A percentile compares a stretch with the other conserved stretches of the same genome.
These are phyloP conservation scores for Pythium myriotylum DNA, from an alignment of 352 stramenopile genomes.

Conservation along the genomic window DNA sequence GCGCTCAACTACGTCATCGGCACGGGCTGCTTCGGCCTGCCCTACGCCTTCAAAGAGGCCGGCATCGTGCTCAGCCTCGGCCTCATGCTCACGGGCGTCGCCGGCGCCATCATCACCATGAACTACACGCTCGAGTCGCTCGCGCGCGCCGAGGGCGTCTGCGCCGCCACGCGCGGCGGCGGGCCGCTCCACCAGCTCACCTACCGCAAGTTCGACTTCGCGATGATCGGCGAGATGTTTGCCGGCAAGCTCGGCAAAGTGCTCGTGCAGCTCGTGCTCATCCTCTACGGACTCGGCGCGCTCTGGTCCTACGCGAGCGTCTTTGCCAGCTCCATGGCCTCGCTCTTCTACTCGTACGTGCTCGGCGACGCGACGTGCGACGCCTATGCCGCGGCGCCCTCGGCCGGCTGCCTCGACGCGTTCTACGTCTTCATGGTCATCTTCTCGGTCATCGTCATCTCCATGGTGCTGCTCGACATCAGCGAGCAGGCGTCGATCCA, in stretches of 20 bases:
- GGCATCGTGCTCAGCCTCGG: conserved; percentile 62
- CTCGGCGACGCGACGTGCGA: conserved; percentile 59
- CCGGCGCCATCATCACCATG: conserved; percentile 78
- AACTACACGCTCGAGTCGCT: conserved; percentile 89
- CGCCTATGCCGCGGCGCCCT: conserved; percentile 55
- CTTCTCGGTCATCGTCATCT: conserved; percentile 75
- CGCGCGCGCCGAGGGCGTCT: conserved; percentile 75
- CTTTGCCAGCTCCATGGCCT: conserved; percentile 85
- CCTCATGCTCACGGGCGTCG: conserved; percentile 66
- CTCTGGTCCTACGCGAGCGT: conserved; percentile 86
- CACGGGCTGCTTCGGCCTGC: conserved; percentile 84
- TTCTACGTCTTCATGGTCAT: conserved; percentile 83
- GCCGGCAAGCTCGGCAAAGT: conserved; percentile 68
- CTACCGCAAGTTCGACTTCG: conserved; percentile 89
- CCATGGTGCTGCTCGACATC: conserved; percentile 85
- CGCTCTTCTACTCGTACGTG: conserved; percentile 77
- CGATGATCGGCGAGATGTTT: conserved; percentile 83
- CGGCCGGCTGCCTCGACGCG: conserved; percentile 51
- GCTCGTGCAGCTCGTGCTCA: conserved; percentile 71
- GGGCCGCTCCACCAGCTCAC: conserved; percentile 69
- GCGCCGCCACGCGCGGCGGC: conserved; percentile 47
- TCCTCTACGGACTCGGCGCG: conserved; percentile 74
- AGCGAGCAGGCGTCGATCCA: conserved; percentile 81
- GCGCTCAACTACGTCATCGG: conserved; percentile 88
- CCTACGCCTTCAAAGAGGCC: conserved; percentile 74